Evolutionary conservation across 768 basidiomycete genomes (phyloP).

Genomic region (Dioszegia hungarica): DNA sequence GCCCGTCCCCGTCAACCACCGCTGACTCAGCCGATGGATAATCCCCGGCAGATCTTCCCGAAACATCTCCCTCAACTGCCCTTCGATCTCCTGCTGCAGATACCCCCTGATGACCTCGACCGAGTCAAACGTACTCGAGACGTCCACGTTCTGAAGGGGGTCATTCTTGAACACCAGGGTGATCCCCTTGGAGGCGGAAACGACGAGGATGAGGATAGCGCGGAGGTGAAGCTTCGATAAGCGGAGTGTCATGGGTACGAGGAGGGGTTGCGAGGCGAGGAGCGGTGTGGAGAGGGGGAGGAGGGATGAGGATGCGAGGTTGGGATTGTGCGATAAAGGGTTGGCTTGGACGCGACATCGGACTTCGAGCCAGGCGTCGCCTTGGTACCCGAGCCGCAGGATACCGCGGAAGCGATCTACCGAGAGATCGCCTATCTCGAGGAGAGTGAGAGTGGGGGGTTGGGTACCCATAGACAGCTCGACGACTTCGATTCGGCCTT

Average conservation of each 20-base stretch:
- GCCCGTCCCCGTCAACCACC: constrained; percentile 63
- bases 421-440: constrained; percentile 95
- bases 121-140: constrained; percentile 95
- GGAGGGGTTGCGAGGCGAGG: constrained; percentile 87
- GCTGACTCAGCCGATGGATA: constrained; percentile 90
- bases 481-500: constrained; percentile 93
- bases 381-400: constrained; percentile 87
- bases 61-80: constrained; percentile 95
- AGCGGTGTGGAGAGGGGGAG: constrained; percentile 53
- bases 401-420: constrained; percentile 94
- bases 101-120: constrained; percentile 97
- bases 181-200: constrained; percentile 95
- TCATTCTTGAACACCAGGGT: constrained; percentile 99
- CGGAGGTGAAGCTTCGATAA: constrained; percentile 90
- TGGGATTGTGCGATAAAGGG: constrained; percentile 55
- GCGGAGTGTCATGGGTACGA: constrained; percentile 96
- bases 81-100: constrained; percentile 95
- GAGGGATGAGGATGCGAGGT: constrained; percentile 39
- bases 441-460: constrained; percentile 95
- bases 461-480: constrained; percentile 98
- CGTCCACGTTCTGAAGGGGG: constrained; percentile 94
- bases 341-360: constrained; percentile 60
- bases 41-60: constrained; percentile 93
- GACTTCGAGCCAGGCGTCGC: constrained; percentile 64
- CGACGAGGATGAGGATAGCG: constrained; percentile 95